These are phyloP conservation scores for Botrytis aclada DNA, from an alignment of 2,329 filamentous ascomycete genomes.

Conservation along the genomic window DNA sequence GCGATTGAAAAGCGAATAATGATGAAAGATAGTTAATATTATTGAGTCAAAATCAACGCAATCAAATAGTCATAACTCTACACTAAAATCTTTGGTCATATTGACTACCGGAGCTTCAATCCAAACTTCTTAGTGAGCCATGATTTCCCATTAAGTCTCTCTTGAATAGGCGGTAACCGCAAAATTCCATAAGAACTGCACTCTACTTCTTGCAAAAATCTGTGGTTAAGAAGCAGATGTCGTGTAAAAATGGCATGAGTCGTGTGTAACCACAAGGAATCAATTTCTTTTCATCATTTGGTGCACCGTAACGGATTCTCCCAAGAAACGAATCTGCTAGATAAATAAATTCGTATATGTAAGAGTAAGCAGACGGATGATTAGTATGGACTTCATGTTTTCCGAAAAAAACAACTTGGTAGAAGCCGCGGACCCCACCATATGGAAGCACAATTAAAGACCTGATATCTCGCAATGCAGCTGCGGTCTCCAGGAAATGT, in stretches of 20 bases:
- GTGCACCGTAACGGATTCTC: neutral
- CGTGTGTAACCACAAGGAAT: neutral
- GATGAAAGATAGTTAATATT: neutral
- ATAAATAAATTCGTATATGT: neutral
- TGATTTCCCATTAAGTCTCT: neutral
- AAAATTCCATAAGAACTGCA: neutral
- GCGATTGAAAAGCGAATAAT: neutral
- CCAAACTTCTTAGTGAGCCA: too few species aligned
- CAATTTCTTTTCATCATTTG: neutral
- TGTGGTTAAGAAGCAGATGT: fast-evolving
- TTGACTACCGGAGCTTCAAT: neutral
- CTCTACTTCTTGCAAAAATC: fast-evolving
- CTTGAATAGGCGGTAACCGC: neutral
- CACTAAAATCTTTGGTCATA: neutral
- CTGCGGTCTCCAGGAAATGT: fast-evolving
- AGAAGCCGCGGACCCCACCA: neutral
- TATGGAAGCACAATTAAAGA: neutral
- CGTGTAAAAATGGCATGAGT: neutral
- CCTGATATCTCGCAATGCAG: neutral
- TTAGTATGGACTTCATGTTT: neutral
- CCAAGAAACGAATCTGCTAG: neutral
- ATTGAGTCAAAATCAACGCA: neutral
- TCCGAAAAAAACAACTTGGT: neutral
- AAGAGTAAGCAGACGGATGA: neutral
- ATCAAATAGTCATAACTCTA: neutral